phyloP scores from a whole-genome alignment of 345 rosid species.

The Linum trigynum region DNA sequence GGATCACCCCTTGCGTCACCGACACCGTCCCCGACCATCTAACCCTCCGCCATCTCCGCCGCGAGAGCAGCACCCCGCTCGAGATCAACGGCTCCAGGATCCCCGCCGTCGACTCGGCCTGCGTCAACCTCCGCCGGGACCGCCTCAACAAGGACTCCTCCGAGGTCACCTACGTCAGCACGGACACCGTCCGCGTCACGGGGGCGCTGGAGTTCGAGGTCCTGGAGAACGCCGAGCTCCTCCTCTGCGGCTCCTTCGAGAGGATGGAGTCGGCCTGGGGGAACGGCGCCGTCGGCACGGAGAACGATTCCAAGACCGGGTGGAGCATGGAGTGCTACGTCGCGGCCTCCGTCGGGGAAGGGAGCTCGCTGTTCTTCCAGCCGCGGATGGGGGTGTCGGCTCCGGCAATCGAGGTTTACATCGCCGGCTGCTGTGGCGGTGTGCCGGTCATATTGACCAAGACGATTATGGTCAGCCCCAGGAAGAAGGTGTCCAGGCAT shows the following conservation, averaged over 20 bases:
- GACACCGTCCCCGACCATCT: conserved; percentile 60
- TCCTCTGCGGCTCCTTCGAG: conserved; percentile 73
- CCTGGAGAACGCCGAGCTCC: conserved; percentile 39
- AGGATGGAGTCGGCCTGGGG: conserved; percentile 61
- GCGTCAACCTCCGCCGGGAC: conserved; percentile 61
- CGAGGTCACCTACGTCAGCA: conserved; percentile 83
- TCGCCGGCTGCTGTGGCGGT: conserved; percentile 80
- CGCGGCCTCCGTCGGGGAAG: conserved; percentile 38
- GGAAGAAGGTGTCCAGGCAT: conserved; percentile 48
- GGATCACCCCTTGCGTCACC: conserved; percentile 52
- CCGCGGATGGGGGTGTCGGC: conserved; percentile 55
- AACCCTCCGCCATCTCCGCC: conserved; percentile 59
- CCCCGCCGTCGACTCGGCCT: conserved; percentile 51
- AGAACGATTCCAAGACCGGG: conserved; percentile 43
- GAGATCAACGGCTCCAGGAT: conserved; percentile 67
- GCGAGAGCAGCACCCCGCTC: conserved; percentile 62
- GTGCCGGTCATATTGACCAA: conserved; percentile 81
- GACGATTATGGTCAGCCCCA: conserved; percentile 59
- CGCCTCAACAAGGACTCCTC: conserved; percentile 57
- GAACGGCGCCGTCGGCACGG: conserved; percentile 25
- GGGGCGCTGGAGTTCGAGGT: conserved; percentile 83
- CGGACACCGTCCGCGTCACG: conserved; percentile 65
- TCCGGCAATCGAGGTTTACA: conserved; percentile 73
- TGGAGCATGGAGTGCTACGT: conserved; percentile 76
- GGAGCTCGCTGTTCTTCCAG: conserved; percentile 41